Evolutionary conservation across 805 yeast genomes (phyloP).

Genomic region (Kregervanrija fluxuum): DNA sequence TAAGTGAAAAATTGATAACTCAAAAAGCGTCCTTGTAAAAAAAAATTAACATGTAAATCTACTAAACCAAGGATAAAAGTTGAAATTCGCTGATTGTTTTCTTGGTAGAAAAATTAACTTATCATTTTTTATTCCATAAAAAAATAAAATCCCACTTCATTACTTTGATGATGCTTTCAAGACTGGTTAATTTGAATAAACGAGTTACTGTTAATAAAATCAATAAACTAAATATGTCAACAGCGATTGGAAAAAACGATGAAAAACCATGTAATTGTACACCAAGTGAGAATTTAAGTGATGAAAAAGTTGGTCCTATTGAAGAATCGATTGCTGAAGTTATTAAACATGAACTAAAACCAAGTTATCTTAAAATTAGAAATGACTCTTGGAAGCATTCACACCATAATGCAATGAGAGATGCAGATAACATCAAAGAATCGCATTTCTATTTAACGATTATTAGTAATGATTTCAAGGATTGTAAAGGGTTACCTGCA

Average conservation of each 20-base stretch:
- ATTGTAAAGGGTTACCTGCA: slow-evolving; percentile 45
- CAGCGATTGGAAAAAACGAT: background rate
- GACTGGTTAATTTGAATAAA: no score
- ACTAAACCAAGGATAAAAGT: no score
- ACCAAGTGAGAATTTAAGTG: slow-evolving; percentile 20
- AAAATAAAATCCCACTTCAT: no score
- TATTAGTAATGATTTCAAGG: slow-evolving; percentile 66
- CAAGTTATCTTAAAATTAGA: slow-evolving; percentile 40
- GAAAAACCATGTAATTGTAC: slow-evolving; percentile 9
- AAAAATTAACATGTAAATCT: no score
- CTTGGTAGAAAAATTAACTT: no score
- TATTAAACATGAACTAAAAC: slow-evolving; percentile 36
- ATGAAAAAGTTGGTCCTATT: slow-evolving; percentile 31
- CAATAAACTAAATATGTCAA: background rate
- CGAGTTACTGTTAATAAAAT: no score
- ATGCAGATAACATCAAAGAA: slow-evolving; percentile 64
- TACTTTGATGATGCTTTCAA: no score
- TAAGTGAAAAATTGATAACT: no score
- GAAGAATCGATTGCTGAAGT: slow-evolving; percentile 41
- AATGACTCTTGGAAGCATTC: slow-evolving; percentile 88
- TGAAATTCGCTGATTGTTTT: no score
- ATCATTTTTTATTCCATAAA: no score
- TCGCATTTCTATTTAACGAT: slow-evolving; percentile 76
- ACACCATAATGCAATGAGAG: slow-evolving; percentile 76
- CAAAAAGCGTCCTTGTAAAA: no score